phyloP scores from a whole-genome alignment of 345 rosid genomes.

The Hypericum androsaemum region DNA sequence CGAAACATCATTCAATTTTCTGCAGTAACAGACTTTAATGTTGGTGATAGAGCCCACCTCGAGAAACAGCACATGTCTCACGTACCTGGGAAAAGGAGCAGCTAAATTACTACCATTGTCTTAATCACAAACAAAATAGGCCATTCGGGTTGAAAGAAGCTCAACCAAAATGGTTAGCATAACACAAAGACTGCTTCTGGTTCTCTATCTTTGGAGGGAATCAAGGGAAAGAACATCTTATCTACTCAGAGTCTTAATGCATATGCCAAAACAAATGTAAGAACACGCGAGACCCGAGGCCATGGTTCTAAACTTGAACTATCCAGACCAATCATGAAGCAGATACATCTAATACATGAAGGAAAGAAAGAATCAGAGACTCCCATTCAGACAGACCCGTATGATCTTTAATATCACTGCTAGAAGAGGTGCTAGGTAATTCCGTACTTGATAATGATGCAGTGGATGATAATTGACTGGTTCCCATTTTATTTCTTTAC shows the following conservation, averaged over 20 bases:
- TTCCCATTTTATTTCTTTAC: conserved; percentile 38
- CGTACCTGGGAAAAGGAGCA: conserved; percentile 95
- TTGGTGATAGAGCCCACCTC: conserved; percentile 59
- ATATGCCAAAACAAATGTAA: too few species aligned
- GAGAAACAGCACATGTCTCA: conserved; percentile 70
- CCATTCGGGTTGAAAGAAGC: conserved; percentile 11
- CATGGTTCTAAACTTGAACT: too few species aligned
- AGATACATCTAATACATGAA: too few species aligned
- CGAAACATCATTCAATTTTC: conserved; percentile 5
- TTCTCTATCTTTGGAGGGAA: too few species aligned
- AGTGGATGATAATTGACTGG: conserved; percentile 41
- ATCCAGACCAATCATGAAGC: too few species aligned
- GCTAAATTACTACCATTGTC: conserved; percentile 30
- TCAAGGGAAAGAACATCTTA: too few species aligned
- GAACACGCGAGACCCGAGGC: too few species aligned
- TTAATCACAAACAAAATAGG: conserved; percentile 13
- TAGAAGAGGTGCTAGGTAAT: background rate
- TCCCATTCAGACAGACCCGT: too few species aligned
- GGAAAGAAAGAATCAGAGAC: too few species aligned
- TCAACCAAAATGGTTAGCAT: conserved; percentile 6
- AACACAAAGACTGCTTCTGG: too few species aligned
- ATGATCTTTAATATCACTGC: too few species aligned
- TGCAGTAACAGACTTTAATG: conserved; percentile 15
- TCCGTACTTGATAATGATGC: conserved; percentile 62
- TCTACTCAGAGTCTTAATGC: too few species aligned